Conservation (phyloP, 495 filamentous ascomycete genomes). For the Darksidea phi region DNA sequence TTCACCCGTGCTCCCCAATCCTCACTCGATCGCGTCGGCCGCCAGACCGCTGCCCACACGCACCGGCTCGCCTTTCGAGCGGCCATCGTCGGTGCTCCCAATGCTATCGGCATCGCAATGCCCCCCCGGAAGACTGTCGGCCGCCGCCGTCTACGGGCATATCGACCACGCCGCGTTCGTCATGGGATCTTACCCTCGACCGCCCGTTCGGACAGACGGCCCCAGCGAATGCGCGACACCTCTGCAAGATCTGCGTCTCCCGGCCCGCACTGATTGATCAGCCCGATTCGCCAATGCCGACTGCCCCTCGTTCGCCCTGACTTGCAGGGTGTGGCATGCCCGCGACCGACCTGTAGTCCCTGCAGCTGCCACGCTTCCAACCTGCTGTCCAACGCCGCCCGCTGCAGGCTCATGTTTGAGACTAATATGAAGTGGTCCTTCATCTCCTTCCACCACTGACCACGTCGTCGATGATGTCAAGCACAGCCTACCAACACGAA, state of each 20-base stretch:
- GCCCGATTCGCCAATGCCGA: slow-evolving; percentile 37
- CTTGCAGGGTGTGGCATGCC: slow-evolving; percentile 25
- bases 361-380: slow-evolving; percentile 35
- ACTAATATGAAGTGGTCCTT: slow-evolving; percentile 29
- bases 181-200: slow-evolving; percentile 22
- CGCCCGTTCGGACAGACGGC: slow-evolving; percentile 24
- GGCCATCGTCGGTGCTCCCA: slow-evolving; percentile 9
- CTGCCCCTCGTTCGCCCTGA: slow-evolving; percentile 27
- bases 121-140: too few relatives aligned
- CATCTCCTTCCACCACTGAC: slow-evolving; percentile 15
- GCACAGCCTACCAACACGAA: neutral
- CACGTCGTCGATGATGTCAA: slow-evolving; percentile 24
- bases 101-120: neutral
- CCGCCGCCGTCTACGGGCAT: neutral
- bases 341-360: slow-evolving; percentile 20
- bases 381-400: slow-evolving; percentile 24
- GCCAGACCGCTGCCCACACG: neutral
- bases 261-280: slow-evolving; percentile 33
- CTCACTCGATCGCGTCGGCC: neutral
- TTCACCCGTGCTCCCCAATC: neutral
- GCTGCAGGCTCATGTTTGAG: slow-evolving; percentile 24
- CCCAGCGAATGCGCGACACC: slow-evolving; percentile 33
- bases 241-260: slow-evolving; percentile 33
- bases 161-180: slow-evolving; percentile 14
- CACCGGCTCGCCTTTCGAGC: neutral